Evolutionary conservation across 2,329 filamentous ascomycete species (phyloP), one percentile per base, ranked within the genome.

Genomic region (Ophiosphaerella narmari): DNA sequence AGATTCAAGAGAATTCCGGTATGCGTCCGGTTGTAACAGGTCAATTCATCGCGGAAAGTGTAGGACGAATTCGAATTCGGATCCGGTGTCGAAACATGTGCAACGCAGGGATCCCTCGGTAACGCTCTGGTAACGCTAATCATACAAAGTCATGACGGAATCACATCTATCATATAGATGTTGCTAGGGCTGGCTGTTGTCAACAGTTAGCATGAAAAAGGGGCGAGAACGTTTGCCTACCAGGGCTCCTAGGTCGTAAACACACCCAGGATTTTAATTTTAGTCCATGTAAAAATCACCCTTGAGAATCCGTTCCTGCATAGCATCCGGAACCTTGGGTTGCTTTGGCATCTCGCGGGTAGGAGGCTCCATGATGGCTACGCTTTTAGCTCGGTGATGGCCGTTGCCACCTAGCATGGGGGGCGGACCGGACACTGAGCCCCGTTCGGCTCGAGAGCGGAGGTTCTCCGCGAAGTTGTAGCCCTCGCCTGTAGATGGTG

Each of bases 261-360:
- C n/a, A 43, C 33, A 4, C 11, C 12, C 13, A 13, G n/a, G 46
- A 41, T 35, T 34, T 57, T 80, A 96, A 70, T 97, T 34, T 57
- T 80, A 96, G 70, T 97, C 92, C 91, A 97, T 97, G 78, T 94
- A 94, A 67, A 99, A 97, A 69, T 99, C 94, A 39, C 93, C 94
- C 78, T 96, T 94, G 61, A 99, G 82, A 66, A 99, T 97, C 61
- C 95, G 86, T 81, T 99, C 94, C 75, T 97, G 92, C 78, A 97
- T 94, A 56, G 88, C 88, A 77, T 99, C 94, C 26, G 93, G 92
- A 24, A 76, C 73, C 57, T 74, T 75, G 29, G 74, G 67, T 43
- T 75, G 68, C 79, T 93, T 95, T 36, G 78, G 77, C 64, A 80
- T 80, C 59, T 81, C 75, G 48, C 77, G 76, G 5, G 76, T 77